Base-by-base conservation (phyloP, 805 yeast genomes). In the Ogataea nitratoaversa region DNA sequence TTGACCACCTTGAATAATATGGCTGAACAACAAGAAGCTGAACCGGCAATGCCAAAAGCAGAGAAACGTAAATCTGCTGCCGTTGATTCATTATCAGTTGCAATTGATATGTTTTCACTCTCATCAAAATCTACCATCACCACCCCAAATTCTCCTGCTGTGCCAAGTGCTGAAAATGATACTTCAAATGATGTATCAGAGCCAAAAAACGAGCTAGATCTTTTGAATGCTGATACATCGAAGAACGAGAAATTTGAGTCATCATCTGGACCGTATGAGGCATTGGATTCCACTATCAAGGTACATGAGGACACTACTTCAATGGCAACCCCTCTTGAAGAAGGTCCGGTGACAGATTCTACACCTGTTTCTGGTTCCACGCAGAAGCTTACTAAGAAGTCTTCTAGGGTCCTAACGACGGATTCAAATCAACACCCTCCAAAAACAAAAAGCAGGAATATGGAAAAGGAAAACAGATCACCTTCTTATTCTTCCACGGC, bases 51-150 rank as follows among this genome's bases (percentile, higher is more conserved):
- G 30, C 19, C 50, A 12, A 49, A 50, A 19, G 44, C 54, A 2
- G 62, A 59, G 38, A 57, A 54, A 40, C 55, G 65, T 17, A 59
- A 59, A 33, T 58, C 64, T 8, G 54, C 58, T 30, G 65, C 63
- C 1, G 36, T 62, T 19, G 65, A 62, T 43, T 54, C 63, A 8
- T 47, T 63, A 19, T 55, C 63, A 4, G 57, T 49, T 43, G 65
- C 66, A 1, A 52, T 62, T 34, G 66, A 62, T 31, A 37, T 52
- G 19, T 46, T 56, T 34, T 52, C 62, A n/a, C 38, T 50, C 5
- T 45, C 53, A 2, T 47, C 57, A 3, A 52, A 42, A 31, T 44
- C 53, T 8, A 37, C 44, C 3, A 32, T 40, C 12, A 49, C 50
- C 6, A 25, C 42, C 17, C 53, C 52, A 17, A 43, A 48, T 34